Conservation (phyloP, 2,329 filamentous ascomycete genomes). For the Ophiostoma ips region DNA sequence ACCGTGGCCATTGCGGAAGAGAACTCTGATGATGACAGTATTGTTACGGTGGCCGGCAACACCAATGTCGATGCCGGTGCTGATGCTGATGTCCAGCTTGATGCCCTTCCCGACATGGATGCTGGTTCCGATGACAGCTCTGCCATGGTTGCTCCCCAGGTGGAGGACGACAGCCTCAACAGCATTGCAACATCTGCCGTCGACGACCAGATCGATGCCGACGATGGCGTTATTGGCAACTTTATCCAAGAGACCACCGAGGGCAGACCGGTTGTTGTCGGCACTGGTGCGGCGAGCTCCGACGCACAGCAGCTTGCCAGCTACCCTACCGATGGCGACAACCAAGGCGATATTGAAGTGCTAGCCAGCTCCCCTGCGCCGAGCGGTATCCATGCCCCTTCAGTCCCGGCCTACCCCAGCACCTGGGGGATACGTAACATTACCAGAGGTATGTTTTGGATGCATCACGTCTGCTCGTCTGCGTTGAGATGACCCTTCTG, state of each 20-base stretch:
- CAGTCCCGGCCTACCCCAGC: slow-evolving; percentile 3
- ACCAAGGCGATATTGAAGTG: background rate
- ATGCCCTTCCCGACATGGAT: background rate
- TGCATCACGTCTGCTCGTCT: background rate
- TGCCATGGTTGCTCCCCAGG: background rate
- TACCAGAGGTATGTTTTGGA: slow-evolving; percentile 2
- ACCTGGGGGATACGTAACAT: slow-evolving; percentile 8
- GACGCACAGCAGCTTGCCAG: background rate
- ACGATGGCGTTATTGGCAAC: background rate
- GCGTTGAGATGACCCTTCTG: background rate
- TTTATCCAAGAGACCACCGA: background rate
- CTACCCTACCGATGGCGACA: background rate
- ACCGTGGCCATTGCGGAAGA: background rate
- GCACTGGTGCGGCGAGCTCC: background rate
- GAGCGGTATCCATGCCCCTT: background rate
- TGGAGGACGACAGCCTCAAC: background rate
- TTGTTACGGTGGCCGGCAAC: background rate
- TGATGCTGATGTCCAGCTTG: background rate
- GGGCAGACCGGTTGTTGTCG: background rate
- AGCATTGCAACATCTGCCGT: background rate
- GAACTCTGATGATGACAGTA: background rate
- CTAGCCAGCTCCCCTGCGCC: background rate
- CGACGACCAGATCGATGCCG: background rate
- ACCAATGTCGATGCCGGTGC: background rate
- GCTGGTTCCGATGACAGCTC: background rate